phyloP scores from a whole-genome alignment of 345 rosid species.

The Arabidopsis thaliana region TAIR10.1 NC_003075.7:12161501-12162000 shows the following conservation, averaged over 20 bases:
- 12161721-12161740: not conserved
- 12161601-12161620: conserved; percentile 49
- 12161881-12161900: conserved; percentile 51
- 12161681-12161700: too few relatives aligned
- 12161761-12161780: not conserved
- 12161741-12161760: not conserved
- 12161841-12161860: conserved; percentile 68
- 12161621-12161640: too few relatives aligned
- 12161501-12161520: conserved; percentile 36
- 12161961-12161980: too few relatives aligned
- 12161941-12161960: conserved; percentile 26
- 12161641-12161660: too few relatives aligned
- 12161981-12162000: too few relatives aligned
- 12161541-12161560: conserved; percentile 42
- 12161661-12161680: too few relatives aligned
- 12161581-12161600: conserved; percentile 60
- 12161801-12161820: not conserved
- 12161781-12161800: not conserved
- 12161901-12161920: conserved; percentile 51
- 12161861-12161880: conserved; percentile 45
- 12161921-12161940: conserved; percentile 42
- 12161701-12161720: too few relatives aligned
- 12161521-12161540: conserved; percentile 36
- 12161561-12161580: conserved; percentile 49
- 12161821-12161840: conserved; percentile 67